Evolutionary conservation across 345 rosid species (phyloP).

Genomic region (Aegle marmelos): DNA sequence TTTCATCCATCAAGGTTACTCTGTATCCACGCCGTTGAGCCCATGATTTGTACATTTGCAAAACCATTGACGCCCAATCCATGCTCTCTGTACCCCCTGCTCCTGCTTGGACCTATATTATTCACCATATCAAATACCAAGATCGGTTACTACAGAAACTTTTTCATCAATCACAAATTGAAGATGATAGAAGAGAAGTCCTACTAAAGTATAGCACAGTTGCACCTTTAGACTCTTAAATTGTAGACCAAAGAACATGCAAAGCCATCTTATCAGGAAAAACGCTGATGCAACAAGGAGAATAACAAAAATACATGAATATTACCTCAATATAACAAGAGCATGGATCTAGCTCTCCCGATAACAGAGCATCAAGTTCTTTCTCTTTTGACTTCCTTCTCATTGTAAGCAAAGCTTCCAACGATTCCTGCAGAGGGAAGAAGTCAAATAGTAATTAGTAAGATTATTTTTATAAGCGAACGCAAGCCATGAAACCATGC

Average conservation of each 20-base stretch:
- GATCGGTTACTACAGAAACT: neutral
- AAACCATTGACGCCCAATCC: conserved; percentile 97
- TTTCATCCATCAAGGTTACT: conserved; percentile 76
- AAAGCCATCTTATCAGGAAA: conserved; percentile 8
- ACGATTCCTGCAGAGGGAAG: conserved; percentile 52
- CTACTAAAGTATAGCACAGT: neutral
- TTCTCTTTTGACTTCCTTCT: conserved; percentile 76
- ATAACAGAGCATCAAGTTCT: conserved; percentile 87
- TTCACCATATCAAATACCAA: conserved; percentile 5
- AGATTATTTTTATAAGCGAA: neutral
- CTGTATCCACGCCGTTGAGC: conserved; percentile 63
- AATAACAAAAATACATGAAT: neutral
- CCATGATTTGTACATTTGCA: conserved; percentile 90
- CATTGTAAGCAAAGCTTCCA: conserved; percentile 68
- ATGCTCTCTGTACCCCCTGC: conserved; percentile 99
- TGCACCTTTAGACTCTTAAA: neutral
- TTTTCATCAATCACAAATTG: neutral
- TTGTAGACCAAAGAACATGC: neutral
- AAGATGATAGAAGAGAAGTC: neutral
- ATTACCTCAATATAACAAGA: conserved; percentile 83
- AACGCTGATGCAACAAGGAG: conserved; percentile 5
- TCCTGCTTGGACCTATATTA: conserved; percentile 87
- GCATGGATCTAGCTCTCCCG: conserved; percentile 76
- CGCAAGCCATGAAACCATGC: neutral
- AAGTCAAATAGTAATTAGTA: neutral